Evolutionary conservation across 139 green algal genomes (phyloP).

Genomic region (Tetraselmis striata): DNA sequence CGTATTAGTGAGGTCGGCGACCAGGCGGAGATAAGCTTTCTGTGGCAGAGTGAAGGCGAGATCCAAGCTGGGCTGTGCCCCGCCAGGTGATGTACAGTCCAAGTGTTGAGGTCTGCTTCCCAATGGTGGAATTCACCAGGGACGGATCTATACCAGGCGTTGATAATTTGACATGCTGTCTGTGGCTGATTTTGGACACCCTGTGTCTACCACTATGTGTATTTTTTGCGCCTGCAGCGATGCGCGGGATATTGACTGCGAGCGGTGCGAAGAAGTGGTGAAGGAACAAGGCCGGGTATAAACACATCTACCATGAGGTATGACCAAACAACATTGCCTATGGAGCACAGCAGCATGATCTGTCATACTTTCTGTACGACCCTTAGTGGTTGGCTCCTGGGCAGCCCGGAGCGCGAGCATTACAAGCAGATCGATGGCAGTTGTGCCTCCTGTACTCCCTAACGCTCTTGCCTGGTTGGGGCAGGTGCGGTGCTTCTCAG

Average conservation of each 20-base stretch:
- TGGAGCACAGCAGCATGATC: too few relatives aligned
- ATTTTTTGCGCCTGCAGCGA: background rate
- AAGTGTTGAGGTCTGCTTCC: too few relatives aligned
- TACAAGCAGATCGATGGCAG: too few relatives aligned
- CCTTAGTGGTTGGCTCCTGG: too few relatives aligned
- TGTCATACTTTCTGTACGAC: too few relatives aligned
- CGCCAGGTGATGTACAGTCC: background rate
- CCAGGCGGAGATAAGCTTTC: background rate
- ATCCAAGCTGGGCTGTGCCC: background rate
- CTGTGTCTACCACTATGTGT: background rate
- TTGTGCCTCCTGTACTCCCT: too few relatives aligned
- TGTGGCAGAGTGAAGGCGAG: background rate
- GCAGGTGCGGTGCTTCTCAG: background rate
- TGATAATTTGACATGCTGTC: background rate
- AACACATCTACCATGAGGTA: background rate
- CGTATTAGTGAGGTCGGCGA: background rate
- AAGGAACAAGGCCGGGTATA: background rate
- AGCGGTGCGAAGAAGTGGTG: background rate
- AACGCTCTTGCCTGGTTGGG: too few relatives aligned
- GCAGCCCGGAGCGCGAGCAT: too few relatives aligned
- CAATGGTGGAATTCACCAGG: background rate
- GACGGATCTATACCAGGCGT: background rate
- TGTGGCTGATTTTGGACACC: background rate
- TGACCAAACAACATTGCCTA: too few relatives aligned
- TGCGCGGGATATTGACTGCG: background rate